Evolutionary conservation across 1,284 basidiomycete genomes (phyloP), one percentile per base, ranked within the genome.

Genomic region (Sparassis latifolia): DNA sequence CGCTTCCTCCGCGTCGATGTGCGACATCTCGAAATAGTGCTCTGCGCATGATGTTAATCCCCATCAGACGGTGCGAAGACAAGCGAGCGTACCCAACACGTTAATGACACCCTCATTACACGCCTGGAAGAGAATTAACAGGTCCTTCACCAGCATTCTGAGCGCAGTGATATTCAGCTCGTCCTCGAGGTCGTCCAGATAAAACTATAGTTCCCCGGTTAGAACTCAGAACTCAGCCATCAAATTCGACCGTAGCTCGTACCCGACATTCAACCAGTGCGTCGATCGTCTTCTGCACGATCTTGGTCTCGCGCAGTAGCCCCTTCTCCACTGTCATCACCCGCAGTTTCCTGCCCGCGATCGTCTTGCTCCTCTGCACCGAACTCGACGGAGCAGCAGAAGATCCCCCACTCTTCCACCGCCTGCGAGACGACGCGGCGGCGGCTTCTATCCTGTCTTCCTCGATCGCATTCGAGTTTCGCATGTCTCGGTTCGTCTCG

Each of bases 31-130:
- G 64, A 99, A 98, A 70, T 98, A 99, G 70, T 97, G 90, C 65
- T 98, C 97, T 91, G 57, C 42, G 38, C 7, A 50, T 42, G 64
- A 6, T 66, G 50, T 55, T 53, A 10, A 33, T 31, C 49, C 47
- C 37, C 39, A 37, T 31, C 33, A 31, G 44, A 29, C 44, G 30
- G 42, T 31, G 41, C 38, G 35, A 10, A 33, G 33, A 29, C 47
- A 31, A 42, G 5, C 32, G 27, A 5, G 56, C 68, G 53, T 54
- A 92, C 91, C 91, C 46, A 97, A 78, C 37, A 98, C 85, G 66
- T 98, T 99, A 72, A 97, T 97, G 45, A 98, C 92, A 51, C 96
- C 96, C 65, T 99, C 96, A 62, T 99, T 99, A 53, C 93, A 89
- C 2, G 92, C 94, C 64, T 97, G 95, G 69, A 98, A 98, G 20